Percentiles rank a stretch among this genome's conserved stretches.
These are phyloP conservation scores for Candida silvicultrix DNA, from an alignment of 805 yeast species.

Conservation along the genomic window DNA sequence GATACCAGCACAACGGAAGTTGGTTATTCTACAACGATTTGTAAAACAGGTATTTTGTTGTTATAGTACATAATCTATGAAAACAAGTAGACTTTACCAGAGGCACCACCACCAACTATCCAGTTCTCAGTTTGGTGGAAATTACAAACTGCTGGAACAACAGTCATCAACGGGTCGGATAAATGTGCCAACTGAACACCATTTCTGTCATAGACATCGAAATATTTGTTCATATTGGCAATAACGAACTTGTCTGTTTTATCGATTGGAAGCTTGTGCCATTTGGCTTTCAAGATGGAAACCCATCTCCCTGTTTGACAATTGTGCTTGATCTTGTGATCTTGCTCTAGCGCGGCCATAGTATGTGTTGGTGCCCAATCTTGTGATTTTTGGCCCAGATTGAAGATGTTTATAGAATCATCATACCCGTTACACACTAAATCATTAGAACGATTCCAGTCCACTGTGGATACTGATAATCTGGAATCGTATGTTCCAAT, in stretches of 20 bases:
- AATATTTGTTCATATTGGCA: constrained; percentile 86
- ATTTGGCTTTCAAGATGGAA: constrained; percentile 77
- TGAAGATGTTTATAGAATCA: constrained; percentile 71
- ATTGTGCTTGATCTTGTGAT: constrained; percentile 68
- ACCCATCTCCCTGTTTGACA: constrained; percentile 99
- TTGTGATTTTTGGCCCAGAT: constrained; percentile 30
- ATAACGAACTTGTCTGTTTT: constrained; percentile 78
- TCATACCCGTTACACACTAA: constrained; percentile 93
- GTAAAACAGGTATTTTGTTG: too few relatives aligned
- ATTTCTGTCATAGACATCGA: constrained; percentile 73
- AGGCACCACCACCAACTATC: constrained; percentile 91
- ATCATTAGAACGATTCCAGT: constrained; percentile 54
- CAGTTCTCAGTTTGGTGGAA: constrained; percentile 86
- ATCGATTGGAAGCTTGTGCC: constrained; percentile 74
- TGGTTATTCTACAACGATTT: too few relatives aligned
- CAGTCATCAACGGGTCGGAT: constrained; percentile 56
- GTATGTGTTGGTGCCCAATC: constrained; percentile 15
- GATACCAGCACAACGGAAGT: too few relatives aligned
- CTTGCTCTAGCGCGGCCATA: constrained; percentile 42
- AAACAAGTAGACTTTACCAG: constrained; percentile 76
- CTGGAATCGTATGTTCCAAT: constrained; percentile 63
- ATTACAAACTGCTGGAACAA: constrained; percentile 86
- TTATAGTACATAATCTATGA: too few relatives aligned
- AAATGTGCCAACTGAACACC: constrained; percentile 80
- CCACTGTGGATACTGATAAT: constrained; percentile 77